These are phyloP conservation scores for Eucommia ulmoides DNA, from an alignment of 257 asterid genomes.

Conservation along the genomic window DNA sequence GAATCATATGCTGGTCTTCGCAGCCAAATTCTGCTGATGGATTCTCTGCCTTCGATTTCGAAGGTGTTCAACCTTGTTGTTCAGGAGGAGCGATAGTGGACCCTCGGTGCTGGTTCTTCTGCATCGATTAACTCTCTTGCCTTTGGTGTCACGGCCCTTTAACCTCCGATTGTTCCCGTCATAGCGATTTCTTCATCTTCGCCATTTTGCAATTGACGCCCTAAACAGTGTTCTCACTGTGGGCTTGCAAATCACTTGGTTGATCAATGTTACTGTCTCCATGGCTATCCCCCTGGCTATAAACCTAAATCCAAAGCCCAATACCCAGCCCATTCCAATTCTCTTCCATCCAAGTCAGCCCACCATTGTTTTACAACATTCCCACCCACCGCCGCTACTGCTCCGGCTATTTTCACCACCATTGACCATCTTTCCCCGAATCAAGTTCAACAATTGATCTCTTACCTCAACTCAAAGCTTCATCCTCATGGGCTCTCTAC, in stretches of 20 bases:
- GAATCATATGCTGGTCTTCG: not conserved
- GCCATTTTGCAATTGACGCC: too few species aligned
- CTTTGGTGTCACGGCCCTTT: too few species aligned
- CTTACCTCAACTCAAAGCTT: not conserved
- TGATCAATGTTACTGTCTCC: not conserved
- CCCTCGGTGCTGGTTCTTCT: not conserved
- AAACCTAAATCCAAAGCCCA: not conserved
- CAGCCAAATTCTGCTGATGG: not conserved
- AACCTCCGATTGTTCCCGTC: too few species aligned
- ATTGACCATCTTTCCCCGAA: too few species aligned
- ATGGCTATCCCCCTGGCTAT: not conserved
- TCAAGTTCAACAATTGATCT: not conserved
- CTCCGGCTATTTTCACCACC: too few species aligned
- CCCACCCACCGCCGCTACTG: not conserved
- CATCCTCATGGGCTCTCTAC: too few species aligned
- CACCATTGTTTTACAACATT: too few species aligned
- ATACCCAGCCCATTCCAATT: too few species aligned
- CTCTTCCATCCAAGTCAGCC: not conserved
- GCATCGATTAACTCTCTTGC: not conserved
- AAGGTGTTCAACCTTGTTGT: not conserved
- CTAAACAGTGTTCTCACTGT: not conserved
- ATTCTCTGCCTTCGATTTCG: not conserved
- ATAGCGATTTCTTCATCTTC: too few species aligned
- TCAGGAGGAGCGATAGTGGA: not conserved
- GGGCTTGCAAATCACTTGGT: not conserved